phyloP scores from a whole-genome alignment of 257 asterid species.

The Pogostemon cablin region DNA sequence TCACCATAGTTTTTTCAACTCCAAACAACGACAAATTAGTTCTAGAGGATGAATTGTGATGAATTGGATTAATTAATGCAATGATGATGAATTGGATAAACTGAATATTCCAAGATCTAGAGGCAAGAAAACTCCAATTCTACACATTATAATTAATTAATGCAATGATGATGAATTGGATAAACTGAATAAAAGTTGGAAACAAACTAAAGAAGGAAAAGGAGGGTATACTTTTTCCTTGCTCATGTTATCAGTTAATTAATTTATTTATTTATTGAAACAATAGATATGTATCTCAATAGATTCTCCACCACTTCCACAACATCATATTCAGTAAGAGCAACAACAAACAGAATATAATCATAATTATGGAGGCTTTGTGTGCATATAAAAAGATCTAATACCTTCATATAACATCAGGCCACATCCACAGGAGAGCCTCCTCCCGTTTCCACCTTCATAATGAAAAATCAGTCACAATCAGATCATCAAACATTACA shows the following conservation, averaged over 20 bases:
- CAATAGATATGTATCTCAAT: too few species aligned
- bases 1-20: too few species aligned
- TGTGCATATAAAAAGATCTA: too few species aligned
- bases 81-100: conserved; percentile 28
- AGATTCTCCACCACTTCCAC: too few species aligned
- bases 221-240: not conserved
- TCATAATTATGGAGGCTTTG: too few species aligned
- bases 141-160: conserved; percentile 41
- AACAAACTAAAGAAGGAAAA: not conserved
- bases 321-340: too few species aligned
- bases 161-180: conserved; percentile 17
- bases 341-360: too few species aligned
- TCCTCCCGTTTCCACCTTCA: too few species aligned
- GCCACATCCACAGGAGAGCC: too few species aligned
- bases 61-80: conserved; percentile 30
- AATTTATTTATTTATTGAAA: not conserved
- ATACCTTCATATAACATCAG: too few species aligned
- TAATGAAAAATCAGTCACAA: conserved; percentile 25
- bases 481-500: not conserved
- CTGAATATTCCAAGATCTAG: conserved; percentile 85
- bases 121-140: conserved; percentile 64
- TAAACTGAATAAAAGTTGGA: not conserved
- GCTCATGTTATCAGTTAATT: conserved; percentile 13
- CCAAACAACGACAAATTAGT: too few species aligned
- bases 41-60: conserved; percentile 51